Base-by-base conservation (phyloP, 371 early-diverging fungal genomes). In the Mortierella sp. region DNA sequence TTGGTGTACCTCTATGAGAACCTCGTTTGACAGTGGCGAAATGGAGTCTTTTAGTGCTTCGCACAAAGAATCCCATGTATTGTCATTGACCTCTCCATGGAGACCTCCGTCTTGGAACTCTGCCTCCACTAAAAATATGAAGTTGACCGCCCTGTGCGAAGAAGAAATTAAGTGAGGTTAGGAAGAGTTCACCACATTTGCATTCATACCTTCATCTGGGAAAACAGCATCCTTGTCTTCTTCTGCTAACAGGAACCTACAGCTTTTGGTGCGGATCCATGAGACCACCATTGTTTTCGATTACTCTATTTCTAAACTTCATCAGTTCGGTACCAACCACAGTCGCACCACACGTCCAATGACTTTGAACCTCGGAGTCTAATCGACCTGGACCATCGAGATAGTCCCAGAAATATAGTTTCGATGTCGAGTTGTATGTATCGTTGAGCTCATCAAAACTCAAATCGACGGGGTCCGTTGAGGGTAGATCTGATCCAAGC, bases 231-330 rank as follows among this genome's bases (percentile, higher is more conserved):
- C 11, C 25, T 12, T 4, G 29, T 14, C 19, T 57, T 64, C 44
- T 28, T 23, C 18, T 48, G 57, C 51, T 48, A 48, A 47, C 18
- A 57, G 0, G 9, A 19, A 57, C 62, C 50, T 62, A 62, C 63
- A 62, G 28, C 48, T 67, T 72, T 51, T 66, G 60, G 11, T 53
- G 53, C 59, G 67, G 55, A 47, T 67, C 63, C 2, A 56, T 60
- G 26, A 68, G 48, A 56, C 60, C 68, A 45, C 74, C 68, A 7
- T 73, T 73, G n/a, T 73, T 64, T 60, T 60, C 61, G 51, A 73
- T 28, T 5, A 55, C 52, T 19, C 57, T 25, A 50, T 60, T 57
- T 30, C 74, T 67, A 57, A 19, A 73, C 0, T 44, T 56, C 68
- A 73, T 73, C 23, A 72, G 37, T 7, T 64, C 74, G 9, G 56